Base-by-base conservation (phyloP, 257 asterid species). In the Nicotiana tomentosiformis region DNA sequence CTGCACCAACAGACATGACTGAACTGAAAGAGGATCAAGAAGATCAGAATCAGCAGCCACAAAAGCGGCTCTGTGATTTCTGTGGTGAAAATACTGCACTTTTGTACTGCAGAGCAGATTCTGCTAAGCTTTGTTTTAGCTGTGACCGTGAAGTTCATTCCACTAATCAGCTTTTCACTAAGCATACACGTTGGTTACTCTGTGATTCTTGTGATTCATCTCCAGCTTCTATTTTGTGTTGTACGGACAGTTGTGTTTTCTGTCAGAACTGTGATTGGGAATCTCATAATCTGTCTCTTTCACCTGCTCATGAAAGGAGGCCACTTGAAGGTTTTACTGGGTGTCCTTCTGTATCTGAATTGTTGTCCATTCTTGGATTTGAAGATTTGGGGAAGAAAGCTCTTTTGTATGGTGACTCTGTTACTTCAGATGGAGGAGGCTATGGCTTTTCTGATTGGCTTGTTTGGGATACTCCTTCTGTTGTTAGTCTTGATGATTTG, bases 251-350 rank as follows among this genome's bases (percentile, higher is more conserved):
- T 33, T 85, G 84, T 5, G 95, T 96, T 56, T 89, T 91, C 26
- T 96, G 99, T 81, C 98, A 94, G 92, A 94, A 93, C 81, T 96
- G 99, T 86, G 99, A 96, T 55, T 94, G 99, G 98, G 98, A 96
- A 81, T 78, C 79, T 4, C 99, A 96, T 84, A 78, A 83, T n/a
- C 69, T 17, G 1, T 82, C 83, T 17, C 26, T 77, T 66, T 72
- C 90, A 29, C 62, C 88, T 18, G 16, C 89, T 66, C 99, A 96
- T 66, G 95, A 90, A 11, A 92, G 99, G 33, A 88, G 99, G 53
- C 98, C 98, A 77, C 79, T 94, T 65, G 99, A 96, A 77, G 96
- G 93, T n/a, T 96, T 91, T 56, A 56, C 51, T 56, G 99, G 98
- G 4, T 91, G 95, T 85, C 98, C 99, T 15, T 79, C 87, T 39